Conservation (phyloP, 192 early-diverging fungal species). For the Backusella parvicylindrica region DNA sequence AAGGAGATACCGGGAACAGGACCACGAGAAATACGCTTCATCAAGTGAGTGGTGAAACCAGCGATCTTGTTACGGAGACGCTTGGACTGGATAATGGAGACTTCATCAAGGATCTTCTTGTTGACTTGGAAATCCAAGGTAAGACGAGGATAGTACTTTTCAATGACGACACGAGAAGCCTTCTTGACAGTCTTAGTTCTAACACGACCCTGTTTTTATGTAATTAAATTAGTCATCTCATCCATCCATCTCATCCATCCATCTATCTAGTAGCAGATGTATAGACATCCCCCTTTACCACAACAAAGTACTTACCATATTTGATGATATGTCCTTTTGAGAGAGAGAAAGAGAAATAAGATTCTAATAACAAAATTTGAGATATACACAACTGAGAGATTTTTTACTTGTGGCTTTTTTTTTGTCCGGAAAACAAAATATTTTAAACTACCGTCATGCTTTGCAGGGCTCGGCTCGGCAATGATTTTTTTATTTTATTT, state of each 20-base stretch:
- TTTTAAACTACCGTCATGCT: not conserved
- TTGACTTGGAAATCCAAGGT: slow-evolving; percentile 99
- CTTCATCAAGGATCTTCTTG: slow-evolving; percentile 98
- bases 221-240: slow-evolving; percentile 17
- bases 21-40: slow-evolving; percentile 98
- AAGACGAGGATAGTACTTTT: slow-evolving; percentile 99
- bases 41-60: slow-evolving; percentile 99
- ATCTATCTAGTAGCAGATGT: not conserved
- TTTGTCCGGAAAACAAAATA: not conserved
- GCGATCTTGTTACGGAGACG: slow-evolving; percentile 99
- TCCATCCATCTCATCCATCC: not conserved
- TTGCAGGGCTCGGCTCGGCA: no score
- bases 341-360: not conserved
- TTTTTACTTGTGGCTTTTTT: not conserved
- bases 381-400: not conserved
- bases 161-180: slow-evolving; percentile 99
- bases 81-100: slow-evolving; percentile 97
- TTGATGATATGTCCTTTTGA: slow-evolving; percentile 10
- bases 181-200: slow-evolving; percentile 99
- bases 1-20: slow-evolving; percentile 99
- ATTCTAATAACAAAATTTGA: not conserved
- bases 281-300: not conserved
- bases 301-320: slow-evolving; percentile 5
- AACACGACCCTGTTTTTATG: slow-evolving; percentile 78
- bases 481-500: not conserved